Evolutionary conservation across 2,329 filamentous ascomycete species (phyloP).

Genomic region (Neonectria magnoliae): DNA sequence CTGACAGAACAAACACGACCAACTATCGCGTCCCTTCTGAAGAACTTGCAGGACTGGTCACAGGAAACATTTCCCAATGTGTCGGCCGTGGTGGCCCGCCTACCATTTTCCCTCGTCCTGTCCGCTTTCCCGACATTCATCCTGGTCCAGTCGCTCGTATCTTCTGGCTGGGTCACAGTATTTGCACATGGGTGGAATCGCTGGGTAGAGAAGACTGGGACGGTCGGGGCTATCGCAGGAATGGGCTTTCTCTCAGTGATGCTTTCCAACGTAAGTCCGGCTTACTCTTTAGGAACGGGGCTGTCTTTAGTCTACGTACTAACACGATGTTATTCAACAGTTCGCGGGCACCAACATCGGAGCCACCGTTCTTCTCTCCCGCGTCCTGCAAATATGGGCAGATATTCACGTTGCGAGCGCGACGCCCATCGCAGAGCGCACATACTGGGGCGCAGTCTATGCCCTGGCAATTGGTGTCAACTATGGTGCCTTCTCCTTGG

Average conservation of each 20-base stretch:
- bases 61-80: conserved; percentile 78
- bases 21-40: conserved; percentile 62
- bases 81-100: conserved; percentile 70
- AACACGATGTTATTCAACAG: conserved; percentile 49
- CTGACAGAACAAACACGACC: conserved; percentile 17
- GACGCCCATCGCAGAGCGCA: conserved; percentile 67
- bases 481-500: conserved; percentile 77
- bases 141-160: conserved; percentile 76
- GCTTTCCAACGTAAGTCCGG: conserved; percentile 72
- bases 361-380: conserved; percentile 76
- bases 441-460: conserved; percentile 79
- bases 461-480: conserved; percentile 80
- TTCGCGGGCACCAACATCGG: conserved; percentile 83
- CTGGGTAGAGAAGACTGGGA: conserved; percentile 76
- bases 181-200: conserved; percentile 80
- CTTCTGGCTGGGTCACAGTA: conserved; percentile 78
- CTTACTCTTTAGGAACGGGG: too few species aligned
- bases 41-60: conserved; percentile 63
- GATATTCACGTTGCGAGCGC: conserved; percentile 62
- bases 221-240: conserved; percentile 73
- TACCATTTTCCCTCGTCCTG: conserved; percentile 74
- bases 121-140: conserved; percentile 81
- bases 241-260: conserved; percentile 79
- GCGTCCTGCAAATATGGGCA: conserved; percentile 76
- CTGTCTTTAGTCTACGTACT: too few species aligned